These are phyloP conservation scores for Flaveria ramosissima DNA, from an alignment of 129 eudicot genomes.

Conservation along the genomic window DNA sequence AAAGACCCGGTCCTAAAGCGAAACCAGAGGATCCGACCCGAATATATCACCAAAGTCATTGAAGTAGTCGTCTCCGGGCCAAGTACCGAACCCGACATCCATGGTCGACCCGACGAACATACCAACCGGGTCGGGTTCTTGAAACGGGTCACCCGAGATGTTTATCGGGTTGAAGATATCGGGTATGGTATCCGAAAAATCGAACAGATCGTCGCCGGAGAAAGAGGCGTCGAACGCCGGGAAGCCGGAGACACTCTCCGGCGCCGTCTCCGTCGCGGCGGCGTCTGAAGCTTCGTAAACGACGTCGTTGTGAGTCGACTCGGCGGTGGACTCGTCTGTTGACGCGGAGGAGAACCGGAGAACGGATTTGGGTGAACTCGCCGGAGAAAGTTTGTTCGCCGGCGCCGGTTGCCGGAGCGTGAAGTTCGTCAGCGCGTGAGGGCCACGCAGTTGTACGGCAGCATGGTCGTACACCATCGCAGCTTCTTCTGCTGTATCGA, in stretches of 20 bases:
- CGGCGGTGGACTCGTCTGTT: slow-evolving; percentile 42
- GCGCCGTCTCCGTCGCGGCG: neutral
- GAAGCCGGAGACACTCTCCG: slow-evolving; percentile 41
- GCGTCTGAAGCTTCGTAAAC: slow-evolving; percentile 29
- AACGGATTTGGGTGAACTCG: slow-evolving; percentile 64
- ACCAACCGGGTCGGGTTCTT: slow-evolving; percentile 26
- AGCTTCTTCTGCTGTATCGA: slow-evolving; percentile 94
- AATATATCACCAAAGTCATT: slow-evolving; percentile 78
- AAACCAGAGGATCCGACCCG: slow-evolving; percentile 86
- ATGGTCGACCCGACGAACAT: slow-evolving; percentile 32
- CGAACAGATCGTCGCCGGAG: slow-evolving; percentile 43
- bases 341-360: slow-evolving; percentile 45
- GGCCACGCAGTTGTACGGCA: slow-evolving; percentile 91
- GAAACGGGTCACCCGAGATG: slow-evolving; percentile 32
- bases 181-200: slow-evolving; percentile 44
- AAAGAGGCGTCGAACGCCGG: slow-evolving; percentile 34
- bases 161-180: slow-evolving; percentile 51
- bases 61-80: slow-evolving; percentile 55
- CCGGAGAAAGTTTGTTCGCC: slow-evolving; percentile 25
- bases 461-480: slow-evolving; percentile 99
- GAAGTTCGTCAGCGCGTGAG: slow-evolving; percentile 91
- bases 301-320: slow-evolving; percentile 41
- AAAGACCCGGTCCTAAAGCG: slow-evolving; percentile 33
- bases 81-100: slow-evolving; percentile 39
- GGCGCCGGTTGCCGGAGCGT: slow-evolving; percentile 36